phyloP scores from a whole-genome alignment of 495 filamentous ascomycete genomes.

The Penicillium bovifimosum region DNA sequence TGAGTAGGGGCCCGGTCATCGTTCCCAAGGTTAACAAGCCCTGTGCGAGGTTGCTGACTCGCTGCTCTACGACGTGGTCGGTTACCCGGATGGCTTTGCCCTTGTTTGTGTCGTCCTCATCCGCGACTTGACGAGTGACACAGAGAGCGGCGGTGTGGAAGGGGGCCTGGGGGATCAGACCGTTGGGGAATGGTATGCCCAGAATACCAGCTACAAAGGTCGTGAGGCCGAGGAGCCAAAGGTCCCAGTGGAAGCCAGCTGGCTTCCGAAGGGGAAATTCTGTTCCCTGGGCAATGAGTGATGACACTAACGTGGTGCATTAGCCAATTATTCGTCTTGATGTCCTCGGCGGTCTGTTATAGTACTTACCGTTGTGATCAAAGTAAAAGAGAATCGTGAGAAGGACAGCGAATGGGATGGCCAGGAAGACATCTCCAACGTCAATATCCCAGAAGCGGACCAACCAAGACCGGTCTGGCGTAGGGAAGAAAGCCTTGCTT shows the following conservation, averaged over 20 bases:
- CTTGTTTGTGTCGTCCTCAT: constrained; percentile 54
- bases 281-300: constrained; percentile 85
- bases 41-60: constrained; percentile 78
- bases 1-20: constrained; percentile 80
- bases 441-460: constrained; percentile 82
- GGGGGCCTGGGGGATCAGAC: constrained; percentile 87
- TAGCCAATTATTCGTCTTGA: neutral
- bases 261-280: constrained; percentile 90
- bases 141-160: constrained; percentile 86
- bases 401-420: constrained; percentile 81
- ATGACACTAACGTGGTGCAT: constrained; percentile 52
- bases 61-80: constrained; percentile 83
- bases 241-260: constrained; percentile 92
- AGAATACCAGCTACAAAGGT: constrained; percentile 79
- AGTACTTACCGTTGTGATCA: constrained; percentile 71
- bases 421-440: constrained; percentile 72
- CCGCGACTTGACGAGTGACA: constrained; percentile 59
- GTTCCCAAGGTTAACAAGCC: constrained; percentile 80
- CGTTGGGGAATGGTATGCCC: constrained; percentile 87
- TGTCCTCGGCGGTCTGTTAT: neutral
- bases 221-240: constrained; percentile 86
- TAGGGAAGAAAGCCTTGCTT: constrained; percentile 76
- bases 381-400: constrained; percentile 90
- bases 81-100: constrained; percentile 56
- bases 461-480: constrained; percentile 72